Conservation (phyloP, 768 basidiomycete genomes). For the Boletellus sp. region DNA sequence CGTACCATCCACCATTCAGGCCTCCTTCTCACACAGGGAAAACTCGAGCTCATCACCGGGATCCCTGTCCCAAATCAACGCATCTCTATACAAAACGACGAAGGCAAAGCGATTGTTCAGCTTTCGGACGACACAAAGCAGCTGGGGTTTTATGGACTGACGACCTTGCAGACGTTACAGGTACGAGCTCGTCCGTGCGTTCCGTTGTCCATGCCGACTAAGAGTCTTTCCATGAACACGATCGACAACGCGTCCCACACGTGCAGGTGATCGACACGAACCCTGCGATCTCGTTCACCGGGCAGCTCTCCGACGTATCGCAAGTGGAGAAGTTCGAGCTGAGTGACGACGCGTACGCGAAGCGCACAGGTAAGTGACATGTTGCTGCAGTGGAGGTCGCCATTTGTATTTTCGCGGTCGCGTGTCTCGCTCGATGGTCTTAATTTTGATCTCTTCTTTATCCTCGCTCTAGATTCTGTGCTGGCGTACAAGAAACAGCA, state of each 20-base stretch:
- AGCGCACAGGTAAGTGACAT: slow-evolving; percentile 57
- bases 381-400: not conserved
- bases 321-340: slow-evolving; percentile 94
- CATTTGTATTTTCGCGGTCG: no score
- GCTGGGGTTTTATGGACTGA: slow-evolving; percentile 71
- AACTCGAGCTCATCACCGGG: slow-evolving; percentile 90
- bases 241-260: slow-evolving; percentile 19
- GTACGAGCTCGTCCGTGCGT: no score
- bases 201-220: no score
- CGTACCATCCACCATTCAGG: not conserved
- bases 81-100: slow-evolving; percentile 60
- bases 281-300: slow-evolving; percentile 71
- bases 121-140: slow-evolving; percentile 65
- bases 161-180: slow-evolving; percentile 78
- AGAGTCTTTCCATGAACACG: not conserved
- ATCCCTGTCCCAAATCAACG: slow-evolving; percentile 71
- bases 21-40: slow-evolving; percentile 43
- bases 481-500: slow-evolving; percentile 83
- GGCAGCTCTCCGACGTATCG: slow-evolving; percentile 79
- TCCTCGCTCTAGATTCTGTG: slow-evolving; percentile 66
- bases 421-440: slow-evolving; percentile 1
- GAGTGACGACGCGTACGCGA: slow-evolving; percentile 74
- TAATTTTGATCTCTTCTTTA: no score
- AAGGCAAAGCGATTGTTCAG: slow-evolving; percentile 46
- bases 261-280: slow-evolving; percentile 62